Evolutionary conservation across 176 grass and related monocot species (phyloP), one percentile per base, ranked within the genome.

Genomic region (Carex pumila): DNA sequence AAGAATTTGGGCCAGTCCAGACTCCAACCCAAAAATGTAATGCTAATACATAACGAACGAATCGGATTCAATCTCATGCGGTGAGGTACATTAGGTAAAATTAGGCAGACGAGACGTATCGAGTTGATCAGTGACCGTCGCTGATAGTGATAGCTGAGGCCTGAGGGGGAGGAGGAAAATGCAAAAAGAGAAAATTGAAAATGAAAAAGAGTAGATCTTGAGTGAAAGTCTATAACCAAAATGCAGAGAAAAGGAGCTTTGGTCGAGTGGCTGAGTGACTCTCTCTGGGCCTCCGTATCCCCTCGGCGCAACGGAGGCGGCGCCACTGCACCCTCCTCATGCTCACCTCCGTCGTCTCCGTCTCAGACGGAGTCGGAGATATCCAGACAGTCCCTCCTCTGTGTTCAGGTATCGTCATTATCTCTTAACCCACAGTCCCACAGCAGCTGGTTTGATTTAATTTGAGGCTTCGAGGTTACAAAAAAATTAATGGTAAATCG

Each of bases 351-450:
- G 85, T 15, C 56, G 12, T 83, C 72, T 0, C 45, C 84, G 19
- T 81, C 64, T 13, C 69, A 49, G 18, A 60, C 15, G 52, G 86
- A 87, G 81, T 83, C 85, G 54, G 95, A 94, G 61, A 89, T 98
- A 39, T 91, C 95, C 31, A 89, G 87, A 50, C 92, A 94, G 78
- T 93, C 95, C 64, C 95, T 90, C 57, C 86, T 97, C n/a, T 89
- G 94, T 14, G 87, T 80, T 12, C 89, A 90, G 86, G 92, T 94
- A 19, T 65, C 50, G 9, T 29, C 12, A 67, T 6, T 19, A 3
- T 13, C 18, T 59, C n/a, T 56, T 53, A 11, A 53, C 18, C 18
- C 18, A 61, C n/a, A 6, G n/a, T 25, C n/a, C 60, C 2, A 25
- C 19, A 21, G 9, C 21, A 22, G 60, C 21, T 62, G 60, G 18